Evolutionary conservation across 2,329 filamentous ascomycete genomes (phyloP).

Genomic region (Fusarium oxysporum): DNA sequence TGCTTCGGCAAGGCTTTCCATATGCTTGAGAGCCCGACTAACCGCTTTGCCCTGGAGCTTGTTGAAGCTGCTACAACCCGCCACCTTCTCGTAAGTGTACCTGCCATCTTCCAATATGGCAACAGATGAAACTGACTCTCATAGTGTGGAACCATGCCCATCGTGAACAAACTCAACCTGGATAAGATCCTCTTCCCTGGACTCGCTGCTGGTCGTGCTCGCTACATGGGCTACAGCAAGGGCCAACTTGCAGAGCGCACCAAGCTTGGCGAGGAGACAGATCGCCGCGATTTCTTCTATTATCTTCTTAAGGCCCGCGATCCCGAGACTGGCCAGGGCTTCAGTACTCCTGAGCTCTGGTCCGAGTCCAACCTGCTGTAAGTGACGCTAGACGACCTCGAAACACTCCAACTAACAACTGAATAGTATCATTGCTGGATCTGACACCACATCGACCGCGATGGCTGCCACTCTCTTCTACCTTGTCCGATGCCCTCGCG

Average conservation of each 20-base stretch:
- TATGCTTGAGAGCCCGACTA: constrained; percentile 69
- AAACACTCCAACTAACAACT: constrained; percentile 3
- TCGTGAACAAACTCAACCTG: constrained; percentile 73
- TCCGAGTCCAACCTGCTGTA: constrained; percentile 76
- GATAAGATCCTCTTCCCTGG: constrained; percentile 76
- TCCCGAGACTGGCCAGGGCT: constrained; percentile 75
- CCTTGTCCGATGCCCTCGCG: constrained; percentile 63
- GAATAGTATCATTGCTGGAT: constrained; percentile 75
- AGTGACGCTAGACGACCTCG: constrained; percentile 36
- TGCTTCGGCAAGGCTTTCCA: constrained; percentile 72
- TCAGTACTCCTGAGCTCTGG: constrained; percentile 75
- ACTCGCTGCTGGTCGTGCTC: constrained; percentile 73
- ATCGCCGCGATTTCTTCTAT: constrained; percentile 81
- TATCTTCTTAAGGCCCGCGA: constrained; percentile 78
- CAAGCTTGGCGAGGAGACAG: constrained; percentile 72
- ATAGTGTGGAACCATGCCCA: constrained; percentile 79
- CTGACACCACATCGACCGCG: constrained; percentile 78
- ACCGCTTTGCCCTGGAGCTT: constrained; percentile 74
- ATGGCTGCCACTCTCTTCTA: constrained; percentile 73
- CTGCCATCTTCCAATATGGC: no score
- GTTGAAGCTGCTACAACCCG: constrained; percentile 76
- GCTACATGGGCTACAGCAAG: constrained; percentile 78
- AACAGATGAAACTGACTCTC: constrained; percentile 20
- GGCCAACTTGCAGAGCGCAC: constrained; percentile 74
- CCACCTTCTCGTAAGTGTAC: constrained; percentile 71